A percentile compares a stretch with the other conserved stretches of the same genome.
Evolutionary conservation across 257 asterid genomes (phyloP).

Genomic region (Solanum okadae): DNA sequence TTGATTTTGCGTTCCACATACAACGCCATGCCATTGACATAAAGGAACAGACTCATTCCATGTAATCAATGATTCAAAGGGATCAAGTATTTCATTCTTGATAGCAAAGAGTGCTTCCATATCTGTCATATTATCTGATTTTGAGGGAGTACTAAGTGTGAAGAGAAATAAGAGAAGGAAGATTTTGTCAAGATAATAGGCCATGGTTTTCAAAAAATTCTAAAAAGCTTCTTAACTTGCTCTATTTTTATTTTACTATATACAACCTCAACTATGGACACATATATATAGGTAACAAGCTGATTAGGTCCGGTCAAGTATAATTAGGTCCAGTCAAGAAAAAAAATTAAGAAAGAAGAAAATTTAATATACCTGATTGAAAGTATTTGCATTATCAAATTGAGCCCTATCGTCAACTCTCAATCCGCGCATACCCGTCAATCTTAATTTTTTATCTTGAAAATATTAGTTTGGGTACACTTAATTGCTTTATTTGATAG

Average conservation of each 20-base stretch:
- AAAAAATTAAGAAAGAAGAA: too few species aligned
- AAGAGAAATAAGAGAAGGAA: neutral
- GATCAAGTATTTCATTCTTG: neutral
- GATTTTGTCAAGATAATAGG: neutral
- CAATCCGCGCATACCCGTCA: too few species aligned
- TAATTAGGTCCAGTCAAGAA: too few species aligned
- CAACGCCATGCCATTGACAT: neutral
- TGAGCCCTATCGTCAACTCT: too few species aligned
- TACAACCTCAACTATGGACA: neutral
- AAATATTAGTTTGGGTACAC: too few species aligned
- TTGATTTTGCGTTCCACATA: neutral
- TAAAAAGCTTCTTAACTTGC: neutral
- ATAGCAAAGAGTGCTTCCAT: neutral
- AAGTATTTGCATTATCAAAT: too few species aligned
- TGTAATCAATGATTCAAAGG: neutral
- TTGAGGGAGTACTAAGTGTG: neutral
- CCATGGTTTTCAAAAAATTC: neutral
- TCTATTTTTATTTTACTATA: neutral
- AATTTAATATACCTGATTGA: too few species aligned
- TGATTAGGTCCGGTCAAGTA: too few species aligned
- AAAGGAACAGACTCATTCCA: neutral
- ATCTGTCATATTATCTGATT: neutral
- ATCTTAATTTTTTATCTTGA: too few species aligned
- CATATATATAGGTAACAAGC: neutral
- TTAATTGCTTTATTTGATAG: too few species aligned